Percentiles rank a stretch among this genome's conserved stretches.
phyloP scores from a whole-genome alignment of 768 basidiomycete species.

The Rhodotorula toruloides region DNA sequence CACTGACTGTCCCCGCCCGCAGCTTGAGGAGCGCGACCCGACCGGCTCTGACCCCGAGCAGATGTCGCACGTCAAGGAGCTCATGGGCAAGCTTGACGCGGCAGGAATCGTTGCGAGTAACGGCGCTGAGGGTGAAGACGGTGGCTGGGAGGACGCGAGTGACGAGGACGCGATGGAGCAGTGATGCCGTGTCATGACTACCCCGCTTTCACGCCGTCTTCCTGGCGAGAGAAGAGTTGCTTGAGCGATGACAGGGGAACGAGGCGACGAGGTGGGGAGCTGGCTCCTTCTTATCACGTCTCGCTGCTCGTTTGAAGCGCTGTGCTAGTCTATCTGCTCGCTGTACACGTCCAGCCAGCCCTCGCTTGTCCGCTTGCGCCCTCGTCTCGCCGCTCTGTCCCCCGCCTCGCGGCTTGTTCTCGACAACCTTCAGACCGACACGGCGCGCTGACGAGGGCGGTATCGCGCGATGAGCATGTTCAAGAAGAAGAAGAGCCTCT shows the following conservation, averaged over 20 bases:
- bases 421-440: neutral
- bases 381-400: neutral
- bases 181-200: neutral
- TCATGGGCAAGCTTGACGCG: slow-evolving; percentile 76
- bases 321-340: no score
- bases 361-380: no score
- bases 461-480: slow-evolving; percentile 14
- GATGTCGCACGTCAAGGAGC: slow-evolving; percentile 53
- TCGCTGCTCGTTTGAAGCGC: no score
- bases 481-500: slow-evolving; percentile 13
- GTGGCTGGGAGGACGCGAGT: slow-evolving; percentile 35
- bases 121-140: slow-evolving; percentile 31
- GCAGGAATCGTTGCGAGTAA: slow-evolving; percentile 34
- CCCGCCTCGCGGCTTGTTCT: neutral
- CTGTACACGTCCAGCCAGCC: no score
- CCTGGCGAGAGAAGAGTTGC: neutral
- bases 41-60: slow-evolving; percentile 34
- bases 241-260: no score
- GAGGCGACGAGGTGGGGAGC: no score
- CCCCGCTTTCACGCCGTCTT: neutral
- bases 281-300: no score
- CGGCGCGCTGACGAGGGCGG: no score
- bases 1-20: neutral
- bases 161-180: slow-evolving; percentile 38
- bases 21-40: slow-evolving; percentile 35